Percentiles rank a stretch among this genome's conserved stretches.
These are phyloP conservation scores for Lachnellula hyalina DNA, from an alignment of 2,329 filamentous ascomycete species.

Conservation along the genomic window DNA sequence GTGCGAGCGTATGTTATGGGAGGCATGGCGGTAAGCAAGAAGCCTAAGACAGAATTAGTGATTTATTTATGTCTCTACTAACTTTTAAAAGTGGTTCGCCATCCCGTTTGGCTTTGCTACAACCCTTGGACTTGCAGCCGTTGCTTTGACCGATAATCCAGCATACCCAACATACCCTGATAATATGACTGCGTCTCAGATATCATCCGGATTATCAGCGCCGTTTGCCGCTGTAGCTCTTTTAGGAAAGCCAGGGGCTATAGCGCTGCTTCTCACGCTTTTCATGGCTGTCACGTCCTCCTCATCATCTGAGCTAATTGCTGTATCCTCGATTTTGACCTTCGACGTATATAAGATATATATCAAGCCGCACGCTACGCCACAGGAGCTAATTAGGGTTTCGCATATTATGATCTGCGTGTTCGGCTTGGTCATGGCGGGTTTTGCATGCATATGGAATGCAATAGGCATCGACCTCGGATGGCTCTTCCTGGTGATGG, in stretches of 20 bases:
- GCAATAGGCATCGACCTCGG: constrained; percentile 49
- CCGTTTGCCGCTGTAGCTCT: constrained; percentile 65
- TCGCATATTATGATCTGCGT: constrained; percentile 48
- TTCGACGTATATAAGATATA: constrained; percentile 85
- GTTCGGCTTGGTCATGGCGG: constrained; percentile 46
- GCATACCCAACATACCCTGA: constrained; percentile 45
- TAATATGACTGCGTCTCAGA: constrained; percentile 53
- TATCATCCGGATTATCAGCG: constrained; percentile 63
- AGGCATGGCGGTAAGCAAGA: constrained; percentile 24
- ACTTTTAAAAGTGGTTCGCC: constrained; percentile 38
- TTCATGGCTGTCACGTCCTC: constrained; percentile 76
- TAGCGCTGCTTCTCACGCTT: constrained; percentile 60
- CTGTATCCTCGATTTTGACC: constrained; percentile 77
- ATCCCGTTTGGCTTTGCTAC: constrained; percentile 50
- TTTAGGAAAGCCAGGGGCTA: constrained; percentile 66
- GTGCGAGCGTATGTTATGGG: constrained; percentile 48
- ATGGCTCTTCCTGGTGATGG: constrained; percentile 50
- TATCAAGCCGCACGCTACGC: constrained; percentile 63
- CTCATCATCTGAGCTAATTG: constrained; percentile 77
- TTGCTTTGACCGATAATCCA: constrained; percentile 42
- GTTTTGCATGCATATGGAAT: constrained; percentile 47
- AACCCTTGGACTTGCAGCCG: constrained; percentile 42
- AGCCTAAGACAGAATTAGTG: too few relatives aligned
- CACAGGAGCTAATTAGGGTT: constrained; percentile 44
- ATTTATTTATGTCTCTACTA: constrained; percentile 30